Conservation (phyloP, 1,284 basidiomycete species). For the Fistulinella cinereoalba region DNA sequence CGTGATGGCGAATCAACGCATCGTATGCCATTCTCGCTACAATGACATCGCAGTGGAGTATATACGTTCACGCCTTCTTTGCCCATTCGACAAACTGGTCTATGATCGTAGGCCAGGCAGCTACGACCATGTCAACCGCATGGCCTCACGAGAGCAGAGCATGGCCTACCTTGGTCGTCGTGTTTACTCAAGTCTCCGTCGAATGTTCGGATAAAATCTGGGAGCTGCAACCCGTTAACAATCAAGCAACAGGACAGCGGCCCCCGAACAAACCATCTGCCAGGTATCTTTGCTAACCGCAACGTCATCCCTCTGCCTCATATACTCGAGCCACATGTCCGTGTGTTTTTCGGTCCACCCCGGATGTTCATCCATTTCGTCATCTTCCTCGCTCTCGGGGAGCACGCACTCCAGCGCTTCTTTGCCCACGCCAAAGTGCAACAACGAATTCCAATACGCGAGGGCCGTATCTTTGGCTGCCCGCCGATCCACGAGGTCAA, state of each 20-base stretch:
- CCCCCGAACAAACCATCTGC: constrained; percentile 63
- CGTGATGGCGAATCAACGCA: constrained; percentile 14
- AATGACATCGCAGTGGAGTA: too few relatives aligned
- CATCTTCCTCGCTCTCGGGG: constrained; percentile 41
- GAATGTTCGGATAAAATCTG: constrained; percentile 80
- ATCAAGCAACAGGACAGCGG: neutral
- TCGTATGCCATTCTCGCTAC: too few relatives aligned
- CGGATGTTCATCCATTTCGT: constrained; percentile 39
- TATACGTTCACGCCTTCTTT: constrained; percentile 41
- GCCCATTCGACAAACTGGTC: constrained; percentile 85
- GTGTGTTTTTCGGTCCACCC: constrained; percentile 71
- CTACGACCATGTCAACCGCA: constrained; percentile 38
- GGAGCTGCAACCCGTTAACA: constrained; percentile 51
- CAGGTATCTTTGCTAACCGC: constrained; percentile 95
- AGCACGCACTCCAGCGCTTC: constrained; percentile 58
- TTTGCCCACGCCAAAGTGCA: constrained; percentile 75
- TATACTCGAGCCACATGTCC: constrained; percentile 83
- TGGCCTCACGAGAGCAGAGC: neutral
- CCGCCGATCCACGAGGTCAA: constrained; percentile 14
- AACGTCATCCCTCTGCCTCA: constrained; percentile 67
- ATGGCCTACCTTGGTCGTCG: constrained; percentile 72
- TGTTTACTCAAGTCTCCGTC: constrained; percentile 80
- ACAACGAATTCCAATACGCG: constrained; percentile 82
- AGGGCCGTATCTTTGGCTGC: constrained; percentile 71
- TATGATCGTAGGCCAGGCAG: constrained; percentile 86